Evolutionary conservation across 2,329 filamentous ascomycete genomes (phyloP), one percentile per base, ranked within the genome.

Genomic region (Fusarium bactridioides): DNA sequence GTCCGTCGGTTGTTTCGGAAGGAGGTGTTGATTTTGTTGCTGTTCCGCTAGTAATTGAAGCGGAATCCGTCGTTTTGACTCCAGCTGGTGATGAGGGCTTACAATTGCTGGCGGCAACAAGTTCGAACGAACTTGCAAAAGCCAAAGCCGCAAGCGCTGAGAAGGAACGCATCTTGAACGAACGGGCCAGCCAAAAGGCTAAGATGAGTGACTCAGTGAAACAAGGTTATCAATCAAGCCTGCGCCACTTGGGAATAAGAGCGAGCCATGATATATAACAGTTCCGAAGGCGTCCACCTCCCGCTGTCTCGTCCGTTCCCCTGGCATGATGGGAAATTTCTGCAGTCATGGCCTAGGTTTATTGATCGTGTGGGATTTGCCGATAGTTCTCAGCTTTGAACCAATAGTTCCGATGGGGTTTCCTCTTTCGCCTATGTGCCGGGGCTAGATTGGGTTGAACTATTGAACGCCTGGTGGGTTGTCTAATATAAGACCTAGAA

Each of bases 101-200:
- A 19, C 74, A 76, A 5, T 35, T 50, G 10, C 72, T 57, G 2
- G 72, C 74, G 5, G 59, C 33, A 19, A 41, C 61, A 7, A 58
- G 50, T 18, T 70, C 65, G 7, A 68, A 15, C 0, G 58, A 48
- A 16, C 53, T 47, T 1, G 33, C 48, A 38, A 74, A 8, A 31
- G 67, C 67, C 33, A 76, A 23, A 33, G 61, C 72, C 59, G 62
- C 53, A 10, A 75, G 50, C 21, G 50, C 29, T 9, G 60, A 45
- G 12, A 64, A n/a, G 7, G 59, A 74, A 23, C 72, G 72, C 74
- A 76, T 76, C 43, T 31, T 40, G 10, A 73, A 64, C 15, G 69
- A 67, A 33, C 33, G 62, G 38, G 53, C 44, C 29, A 65, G 65
- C 53, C 58, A 55, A 54, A 57, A 48, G 59, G 51, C 56, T 51